A percentile compares a stretch with the other conserved stretches of the same genome.
phyloP scores from a whole-genome alignment of 441 rosid species.

The Euphorbia schlechtendalii region DNA sequence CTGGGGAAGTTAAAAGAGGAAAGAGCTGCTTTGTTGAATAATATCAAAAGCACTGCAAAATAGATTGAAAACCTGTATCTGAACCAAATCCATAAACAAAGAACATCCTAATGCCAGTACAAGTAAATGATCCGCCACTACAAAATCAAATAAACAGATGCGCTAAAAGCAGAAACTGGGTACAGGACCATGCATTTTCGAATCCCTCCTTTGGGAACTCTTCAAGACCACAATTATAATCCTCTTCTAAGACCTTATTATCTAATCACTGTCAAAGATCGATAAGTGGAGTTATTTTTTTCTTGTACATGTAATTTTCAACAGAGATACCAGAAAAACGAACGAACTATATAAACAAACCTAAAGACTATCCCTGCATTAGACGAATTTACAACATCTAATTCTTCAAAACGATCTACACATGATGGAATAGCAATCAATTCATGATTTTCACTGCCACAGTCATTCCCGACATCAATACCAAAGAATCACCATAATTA shows the following conservation, averaged over 20 bases:
- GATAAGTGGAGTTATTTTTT: neutral
- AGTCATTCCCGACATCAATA: too few relatives aligned
- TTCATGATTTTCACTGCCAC: too few relatives aligned
- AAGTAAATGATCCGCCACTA: neutral
- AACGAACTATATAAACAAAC: too few relatives aligned
- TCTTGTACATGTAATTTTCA: neutral
- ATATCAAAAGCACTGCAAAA: conserved; percentile 51
- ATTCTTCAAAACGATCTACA: conserved; percentile 6
- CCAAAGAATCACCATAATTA: too few relatives aligned
- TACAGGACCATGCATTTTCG: too few relatives aligned
- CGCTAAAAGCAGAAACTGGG: neutral
- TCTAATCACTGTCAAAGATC: neutral
- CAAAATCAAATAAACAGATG: neutral
- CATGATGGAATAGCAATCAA: neutral
- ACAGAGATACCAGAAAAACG: too few relatives aligned
- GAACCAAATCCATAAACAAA: neutral
- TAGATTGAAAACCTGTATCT: neutral
- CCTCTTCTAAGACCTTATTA: neutral
- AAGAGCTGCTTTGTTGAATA: conserved; percentile 98
- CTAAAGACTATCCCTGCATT: too few relatives aligned
- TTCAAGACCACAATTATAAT: neutral
- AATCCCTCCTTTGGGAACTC: neutral
- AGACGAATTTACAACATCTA: too few relatives aligned
- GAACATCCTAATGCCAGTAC: neutral
- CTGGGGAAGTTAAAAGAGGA: conserved; percentile 79